Evolutionary conservation across 129 eudicot genomes (phyloP), one percentile per base, ranked within the genome.

Genomic region (Rutidosis leptorrhynchoides): DNA sequence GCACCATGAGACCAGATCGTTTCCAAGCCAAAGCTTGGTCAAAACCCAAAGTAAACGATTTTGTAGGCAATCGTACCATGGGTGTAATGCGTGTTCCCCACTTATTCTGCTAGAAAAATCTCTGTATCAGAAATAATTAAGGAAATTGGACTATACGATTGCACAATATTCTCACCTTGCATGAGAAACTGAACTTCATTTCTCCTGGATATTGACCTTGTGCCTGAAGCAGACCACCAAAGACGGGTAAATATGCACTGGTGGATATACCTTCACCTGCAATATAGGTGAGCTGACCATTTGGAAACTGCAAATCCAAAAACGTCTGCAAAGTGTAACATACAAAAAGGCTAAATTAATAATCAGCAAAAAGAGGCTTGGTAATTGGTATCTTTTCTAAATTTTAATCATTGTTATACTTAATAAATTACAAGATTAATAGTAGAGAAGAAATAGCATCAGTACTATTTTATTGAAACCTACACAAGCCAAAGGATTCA

Each of bases 161-260:
- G 65, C 30, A 26, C 25, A 27, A 37, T 61, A 68, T 35, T 35
- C 84, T 68, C 66, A 86, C 97, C 90, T 90, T 90, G 68, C 82
- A 83, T 24, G 97, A 86, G 76, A 83, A 90, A 78, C 97, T 90
- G 78, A 90, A 82, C 72, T 68, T 86, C 90, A 86, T 81, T 25
- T 90, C 89, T 66, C 97, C 97, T 33, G 91, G 97, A 78, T 86
- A 90, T 67, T 85, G 97, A 71, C 97, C 97, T 72, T 90, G 97
- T 64, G 89, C 97, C 82, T 90, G 97, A 79, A 90, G 97, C 61
- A 90, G 77, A 61, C 97, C 97, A 9, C 97, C 97, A 80, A 84
- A 82, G 45, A 86, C 10, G 16, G 95, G 95, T 55, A 86, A 72
- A 67, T 78, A 90, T 6, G 86, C 89, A 72, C 89, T 90, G 58